Evolutionary conservation across 768 basidiomycete species (phyloP).

Genomic region (Pleurotus djamor): DNA sequence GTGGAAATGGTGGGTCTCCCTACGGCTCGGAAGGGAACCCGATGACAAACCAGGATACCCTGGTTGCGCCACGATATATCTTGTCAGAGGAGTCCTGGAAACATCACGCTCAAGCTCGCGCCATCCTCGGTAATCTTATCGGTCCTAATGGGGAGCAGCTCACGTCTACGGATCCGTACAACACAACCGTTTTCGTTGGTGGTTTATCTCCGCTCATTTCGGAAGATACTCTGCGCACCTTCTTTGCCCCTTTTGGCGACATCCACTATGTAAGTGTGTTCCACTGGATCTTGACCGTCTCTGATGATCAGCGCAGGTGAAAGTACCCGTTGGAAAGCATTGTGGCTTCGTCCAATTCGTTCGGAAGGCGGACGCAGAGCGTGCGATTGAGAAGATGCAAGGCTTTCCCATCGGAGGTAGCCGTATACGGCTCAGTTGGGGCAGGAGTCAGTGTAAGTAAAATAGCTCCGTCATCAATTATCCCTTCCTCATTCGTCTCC

Average conservation of each 20-base stretch:
- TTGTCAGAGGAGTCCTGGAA: slow-evolving; percentile 80
- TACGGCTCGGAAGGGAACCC: slow-evolving; percentile 3
- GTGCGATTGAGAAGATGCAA: slow-evolving; percentile 95
- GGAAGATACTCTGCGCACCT: slow-evolving; percentile 88
- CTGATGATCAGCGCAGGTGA: slow-evolving; percentile 54
- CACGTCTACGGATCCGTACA: slow-evolving; percentile 91
- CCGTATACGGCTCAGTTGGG: slow-evolving; percentile 90
- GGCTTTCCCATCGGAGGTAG: slow-evolving; percentile 94
- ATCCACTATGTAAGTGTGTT: slow-evolving; percentile 76
- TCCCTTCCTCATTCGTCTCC: slow-evolving; percentile 3
- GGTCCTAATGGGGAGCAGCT: slow-evolving; percentile 86
- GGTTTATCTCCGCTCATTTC: slow-evolving; percentile 85
- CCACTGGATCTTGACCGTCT: slow-evolving; percentile 8
- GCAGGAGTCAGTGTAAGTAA: slow-evolving; percentile 82
- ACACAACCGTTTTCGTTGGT: slow-evolving; percentile 94
- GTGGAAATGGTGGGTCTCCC: slow-evolving; percentile 16
- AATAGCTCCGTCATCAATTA: slow-evolving; percentile 2
- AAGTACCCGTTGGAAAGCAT: slow-evolving; percentile 94
- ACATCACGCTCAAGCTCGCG: slow-evolving; percentile 80
- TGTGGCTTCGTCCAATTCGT: slow-evolving; percentile 97
- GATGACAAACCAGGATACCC: slow-evolving; percentile 22
- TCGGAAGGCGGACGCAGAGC: slow-evolving; percentile 86
- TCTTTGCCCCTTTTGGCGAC: slow-evolving; percentile 90
- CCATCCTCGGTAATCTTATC: slow-evolving; percentile 79
- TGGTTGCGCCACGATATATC: slow-evolving; percentile 48